phyloP scores from a whole-genome alignment of 352 stramenopile species.

The Hyaloperonospora brassicae region DNA sequence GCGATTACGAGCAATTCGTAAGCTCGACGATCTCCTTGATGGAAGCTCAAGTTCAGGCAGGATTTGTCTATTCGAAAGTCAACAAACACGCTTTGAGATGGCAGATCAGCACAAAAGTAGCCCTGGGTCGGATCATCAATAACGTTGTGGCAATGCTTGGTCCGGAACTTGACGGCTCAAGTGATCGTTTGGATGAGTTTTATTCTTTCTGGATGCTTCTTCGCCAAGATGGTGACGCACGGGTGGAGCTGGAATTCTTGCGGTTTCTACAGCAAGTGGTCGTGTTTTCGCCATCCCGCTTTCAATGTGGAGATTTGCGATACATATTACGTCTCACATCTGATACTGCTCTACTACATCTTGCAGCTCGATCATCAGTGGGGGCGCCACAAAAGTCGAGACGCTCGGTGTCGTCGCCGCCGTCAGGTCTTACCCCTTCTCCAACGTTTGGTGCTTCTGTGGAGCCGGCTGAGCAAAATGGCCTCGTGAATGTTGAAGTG shows the following conservation, averaged over 20 bases:
- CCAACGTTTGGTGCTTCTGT: conserved; percentile 20
- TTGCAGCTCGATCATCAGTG: conserved; percentile 5
- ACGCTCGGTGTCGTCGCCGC: conserved; percentile 16
- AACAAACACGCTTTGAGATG: conserved; percentile 47
- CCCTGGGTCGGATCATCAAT: conserved; percentile 61
- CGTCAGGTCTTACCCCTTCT: conserved; percentile 12
- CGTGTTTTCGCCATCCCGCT: conserved; percentile 61
- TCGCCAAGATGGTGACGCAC: conserved; percentile 55
- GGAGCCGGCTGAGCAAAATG: conserved; percentile 26
- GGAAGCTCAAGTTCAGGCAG: conserved; percentile 61
- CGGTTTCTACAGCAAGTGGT: conserved; percentile 80
- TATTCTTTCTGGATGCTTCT: conserved; percentile 68
- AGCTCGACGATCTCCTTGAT: conserved; percentile 66
- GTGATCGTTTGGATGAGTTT: conserved; percentile 48
- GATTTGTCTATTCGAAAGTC: conserved; percentile 64
- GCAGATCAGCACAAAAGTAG: conserved; percentile 48
- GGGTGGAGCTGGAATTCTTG: conserved; percentile 70
- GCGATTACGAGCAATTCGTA: conserved; percentile 79
- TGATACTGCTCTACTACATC: conserved; percentile 30
- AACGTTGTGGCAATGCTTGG: conserved; percentile 54
- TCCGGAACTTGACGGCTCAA: conserved; percentile 38
- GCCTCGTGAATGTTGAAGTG: conserved; percentile 29
- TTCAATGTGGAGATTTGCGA: conserved; percentile 43
- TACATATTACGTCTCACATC: conserved; percentile 60
- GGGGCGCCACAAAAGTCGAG: conserved; percentile 11